A percentile compares a stretch with the other conserved stretches of the same genome.
Evolutionary conservation across 208 protist genomes (phyloP).

Genomic region (Trypanosoma scelopori): DNA sequence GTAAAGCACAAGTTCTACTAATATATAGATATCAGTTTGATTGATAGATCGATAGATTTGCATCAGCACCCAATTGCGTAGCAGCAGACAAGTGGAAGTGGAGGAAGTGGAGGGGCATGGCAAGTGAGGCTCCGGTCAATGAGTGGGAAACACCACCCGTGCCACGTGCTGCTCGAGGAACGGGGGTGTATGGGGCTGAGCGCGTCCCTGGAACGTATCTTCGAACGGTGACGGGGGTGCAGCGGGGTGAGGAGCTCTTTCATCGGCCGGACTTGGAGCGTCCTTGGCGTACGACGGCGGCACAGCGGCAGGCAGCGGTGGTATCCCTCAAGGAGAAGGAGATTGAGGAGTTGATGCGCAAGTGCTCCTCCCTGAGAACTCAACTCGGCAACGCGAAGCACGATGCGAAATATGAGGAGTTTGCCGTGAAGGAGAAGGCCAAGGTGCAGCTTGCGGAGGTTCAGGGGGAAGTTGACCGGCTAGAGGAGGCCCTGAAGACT

Average conservation of each 20-base stretch:
- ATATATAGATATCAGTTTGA: too few relatives aligned
- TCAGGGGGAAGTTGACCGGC: constrained; percentile 33
- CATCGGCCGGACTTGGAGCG: constrained; percentile 83
- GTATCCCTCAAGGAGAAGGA: constrained; percentile 86
- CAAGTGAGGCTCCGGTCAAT: constrained; percentile 21
- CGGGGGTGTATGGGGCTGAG: constrained; percentile 73
- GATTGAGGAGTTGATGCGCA: constrained; percentile 83
- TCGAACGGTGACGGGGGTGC: constrained; percentile 68
- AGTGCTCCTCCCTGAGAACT: constrained; percentile 73
- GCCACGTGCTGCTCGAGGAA: constrained; percentile 2
- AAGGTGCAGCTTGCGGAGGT: constrained; percentile 51
- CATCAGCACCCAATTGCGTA: background rate
- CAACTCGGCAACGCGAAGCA: constrained; percentile 78
- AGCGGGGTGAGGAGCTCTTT: constrained; percentile 85
- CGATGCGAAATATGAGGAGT: constrained; percentile 73
- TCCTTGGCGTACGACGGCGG: constrained; percentile 66
- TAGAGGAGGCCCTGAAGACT: constrained; percentile 44
- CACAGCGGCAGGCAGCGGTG: constrained; percentile 45
- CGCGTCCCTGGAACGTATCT: constrained; percentile 69
- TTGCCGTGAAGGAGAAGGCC: constrained; percentile 48
- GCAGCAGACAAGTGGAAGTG: background rate
- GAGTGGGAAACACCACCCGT: constrained; percentile 22
- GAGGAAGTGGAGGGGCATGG: constrained; percentile 2
- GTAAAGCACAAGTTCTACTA: too few relatives aligned
- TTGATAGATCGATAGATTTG: background rate